phyloP scores from a whole-genome alignment of 2,329 filamentous ascomycete genomes.

The Trichothecium roseum region DNA sequence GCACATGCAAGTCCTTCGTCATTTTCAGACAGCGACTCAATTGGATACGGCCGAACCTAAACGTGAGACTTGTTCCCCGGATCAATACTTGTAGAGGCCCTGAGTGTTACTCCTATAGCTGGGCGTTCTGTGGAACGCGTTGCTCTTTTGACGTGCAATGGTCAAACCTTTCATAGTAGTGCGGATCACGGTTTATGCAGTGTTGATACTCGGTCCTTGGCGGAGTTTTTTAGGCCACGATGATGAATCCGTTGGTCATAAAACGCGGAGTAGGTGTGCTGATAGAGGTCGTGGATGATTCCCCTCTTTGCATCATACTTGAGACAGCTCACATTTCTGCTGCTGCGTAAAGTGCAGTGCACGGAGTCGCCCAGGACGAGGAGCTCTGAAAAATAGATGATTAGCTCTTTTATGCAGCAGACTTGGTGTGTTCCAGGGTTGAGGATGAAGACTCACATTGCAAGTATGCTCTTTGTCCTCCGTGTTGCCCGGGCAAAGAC shows the following conservation, averaged over 20 bases:
- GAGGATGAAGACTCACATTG: too few species aligned
- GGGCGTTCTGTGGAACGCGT: constrained; percentile 33
- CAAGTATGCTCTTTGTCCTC: constrained; percentile 12
- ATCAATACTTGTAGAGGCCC: constrained; percentile 22
- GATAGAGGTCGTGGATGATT: constrained; percentile 37
- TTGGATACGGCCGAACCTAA: constrained; percentile 34
- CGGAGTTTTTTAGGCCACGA: too few species aligned
- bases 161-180: too few species aligned
- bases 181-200: too few species aligned
- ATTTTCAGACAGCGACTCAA: constrained; percentile 35
- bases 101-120: constrained; percentile 43
- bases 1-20: constrained; percentile 37
- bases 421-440: too few species aligned
- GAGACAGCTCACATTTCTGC: constrained; percentile 40
- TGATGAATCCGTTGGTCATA: constrained; percentile 49
- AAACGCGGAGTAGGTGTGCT: constrained; percentile 52
- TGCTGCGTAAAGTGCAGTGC: constrained; percentile 42
- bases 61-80: constrained; percentile 38
- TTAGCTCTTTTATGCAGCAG: too few species aligned
- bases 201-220: too few species aligned
- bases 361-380: constrained; percentile 57
- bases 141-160: constrained; percentile 38
- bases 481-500: constrained; percentile 21
- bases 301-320: constrained; percentile 40
- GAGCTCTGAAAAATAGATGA: too few species aligned